Percentiles rank a stretch among this genome's conserved stretches.
phyloP scores from a whole-genome alignment of 768 basidiomycete species.

The Phlebiopsis gigantea region DNA sequence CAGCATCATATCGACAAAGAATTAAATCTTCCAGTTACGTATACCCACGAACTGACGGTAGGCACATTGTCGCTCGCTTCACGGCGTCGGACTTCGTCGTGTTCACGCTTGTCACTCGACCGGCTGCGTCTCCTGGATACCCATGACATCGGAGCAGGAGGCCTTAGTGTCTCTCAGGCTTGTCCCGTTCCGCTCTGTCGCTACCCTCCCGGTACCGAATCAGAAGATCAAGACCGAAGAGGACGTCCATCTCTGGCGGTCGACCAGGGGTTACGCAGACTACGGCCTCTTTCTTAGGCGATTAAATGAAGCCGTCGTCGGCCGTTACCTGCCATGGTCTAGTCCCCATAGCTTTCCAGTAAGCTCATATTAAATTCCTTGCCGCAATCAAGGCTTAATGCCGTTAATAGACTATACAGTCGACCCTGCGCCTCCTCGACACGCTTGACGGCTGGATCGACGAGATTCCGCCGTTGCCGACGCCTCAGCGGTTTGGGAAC shows the following conservation, averaged over 20 bases:
- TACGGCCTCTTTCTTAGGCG: conserved; percentile 72
- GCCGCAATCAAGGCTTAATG: background rate
- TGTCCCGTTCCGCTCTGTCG: conserved; percentile 22
- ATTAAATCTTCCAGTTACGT: background rate
- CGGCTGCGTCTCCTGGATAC: background rate
- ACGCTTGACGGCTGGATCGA: conserved; percentile 71
- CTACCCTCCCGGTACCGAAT: conserved; percentile 30
- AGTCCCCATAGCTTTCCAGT: conserved; percentile 15
- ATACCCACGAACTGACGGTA: background rate
- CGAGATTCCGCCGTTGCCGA: conserved; percentile 67
- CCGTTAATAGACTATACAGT: conserved; percentile 39
- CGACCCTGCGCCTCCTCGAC: conserved; percentile 53
- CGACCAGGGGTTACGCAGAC: conserved; percentile 64
- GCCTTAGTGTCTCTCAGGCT: conserved; percentile 27
- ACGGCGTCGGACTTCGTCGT: background rate
- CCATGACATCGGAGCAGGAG: conserved; percentile 2
- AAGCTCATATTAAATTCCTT: conserved; percentile 15
- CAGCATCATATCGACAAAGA: background rate
- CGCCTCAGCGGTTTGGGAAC: conserved; percentile 88
- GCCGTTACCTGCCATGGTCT: conserved; percentile 45
- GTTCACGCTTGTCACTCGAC: conserved; percentile 3
- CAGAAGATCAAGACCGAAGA: conserved; percentile 64
- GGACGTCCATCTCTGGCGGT: conserved; percentile 70
- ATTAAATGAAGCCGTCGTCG: conserved; percentile 74
- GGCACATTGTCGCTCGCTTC: background rate